Base-by-base conservation (phyloP, 2,329 filamentous ascomycete species). In the Monilinia vaccinii-corymbosi region DNA sequence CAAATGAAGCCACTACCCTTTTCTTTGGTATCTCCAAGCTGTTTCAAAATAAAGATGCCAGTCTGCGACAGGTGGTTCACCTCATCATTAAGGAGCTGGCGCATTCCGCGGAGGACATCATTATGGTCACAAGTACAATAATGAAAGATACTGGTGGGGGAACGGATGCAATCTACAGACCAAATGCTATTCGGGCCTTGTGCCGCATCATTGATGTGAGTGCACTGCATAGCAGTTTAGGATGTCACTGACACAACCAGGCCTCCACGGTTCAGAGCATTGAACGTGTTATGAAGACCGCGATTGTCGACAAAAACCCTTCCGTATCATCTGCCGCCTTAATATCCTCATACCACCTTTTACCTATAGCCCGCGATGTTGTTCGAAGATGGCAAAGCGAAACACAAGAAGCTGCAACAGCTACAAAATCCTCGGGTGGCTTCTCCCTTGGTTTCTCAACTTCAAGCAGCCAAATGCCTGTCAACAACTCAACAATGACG, bases 11-110 rank as follows among this genome's bases (percentile, higher is more conserved):
- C 68, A 97, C 94, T 36, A 93, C 91, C 51, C 88, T 99, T 66
- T 99, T 99, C 84, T 97, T 97, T 75, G 92, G 93, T 69, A 97
- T 96, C 75, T 97, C 93, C 64, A 97, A 97, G 82, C 84, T 97
- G 63, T 99, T 99, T 82, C 93, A 97, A 81, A 97, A 97, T 78
- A 97, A 97, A 77, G 94, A 99, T 87, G 89, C 92, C 71, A 93
- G 91, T 70, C 81, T 99, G 73, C 91, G 94, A 71, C 94, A 99
- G 80, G 97, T 97, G 92, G 93, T 99, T 56, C 96, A 97, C 78
- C 82, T 97, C 67, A 87, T 97, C 73, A 90, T 97, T 79, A 99
- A 97, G 84, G 94, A 99, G 82, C 81, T 99, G 71, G 91, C 93
- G 67, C 85, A 86, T 75, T 96, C 91, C 28, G 94, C 94, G 61